Base-by-base conservation (phyloP, 2,329 filamentous ascomycete genomes). In the Aspergillus sclerotialis region DNA sequence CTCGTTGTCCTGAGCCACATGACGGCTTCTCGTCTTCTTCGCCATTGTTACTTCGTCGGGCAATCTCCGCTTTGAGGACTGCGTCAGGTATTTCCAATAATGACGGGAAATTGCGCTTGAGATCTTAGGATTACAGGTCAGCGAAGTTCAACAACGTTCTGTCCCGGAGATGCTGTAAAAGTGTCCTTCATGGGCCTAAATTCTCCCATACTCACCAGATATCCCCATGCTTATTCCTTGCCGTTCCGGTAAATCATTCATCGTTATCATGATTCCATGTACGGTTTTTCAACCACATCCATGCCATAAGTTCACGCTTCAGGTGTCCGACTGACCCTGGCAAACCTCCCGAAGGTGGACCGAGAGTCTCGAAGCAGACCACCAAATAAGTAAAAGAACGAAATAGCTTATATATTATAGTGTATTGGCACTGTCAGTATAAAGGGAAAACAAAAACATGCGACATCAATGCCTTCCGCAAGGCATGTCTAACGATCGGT, bases 1-100 rank as follows among this genome's bases (percentile, higher is more conserved):
- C 61, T 17, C 48, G 44, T 27, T 52, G 45, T 10, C 38, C 49
- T 17, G 60, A 61, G 29, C 63, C 63, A 37, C 63, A 65, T 28
- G 49, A 40, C 32, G 58, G 42, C 11, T 48, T 44, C 25, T 50
- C 48, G 26, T 41, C 40, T 17, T 37, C 28, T n/a, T 42, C 37
- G 38, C 36, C 40, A 36, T 35, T 30, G 12, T 37, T 42, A 42
- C 43, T 42, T 36, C 55, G 46, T 27, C 53, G 53, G 10, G 36
- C 39, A 27, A 62, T 48, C 32, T 64, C 60, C 17, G 53, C 53
- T 39, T 40, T 50, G 28, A 64, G 38, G 28, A 58, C 33, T 29
- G 53, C 42, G 36, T 60, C 47, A 19, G 60, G 55, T 17, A 64
- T 46, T 28, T 53, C 43, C 25, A 48, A 48, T 11, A 62, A 49